A percentile compares a stretch with the other conserved stretches of the same genome.
Conservation (phyloP, 345 rosid genomes). For the Dimocarpus longan region DNA sequence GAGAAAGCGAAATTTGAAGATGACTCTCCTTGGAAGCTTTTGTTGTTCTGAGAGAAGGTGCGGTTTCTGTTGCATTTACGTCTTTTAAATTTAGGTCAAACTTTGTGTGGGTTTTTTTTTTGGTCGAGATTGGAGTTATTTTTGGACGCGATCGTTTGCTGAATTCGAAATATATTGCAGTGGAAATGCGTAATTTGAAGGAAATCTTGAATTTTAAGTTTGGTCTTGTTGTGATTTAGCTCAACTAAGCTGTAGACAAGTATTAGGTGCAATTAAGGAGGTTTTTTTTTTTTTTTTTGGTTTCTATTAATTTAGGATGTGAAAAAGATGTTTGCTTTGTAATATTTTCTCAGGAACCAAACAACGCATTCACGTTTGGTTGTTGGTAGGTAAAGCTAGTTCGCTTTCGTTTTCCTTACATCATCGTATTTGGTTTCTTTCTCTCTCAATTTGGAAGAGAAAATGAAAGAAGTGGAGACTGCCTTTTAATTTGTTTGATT, state of each 20-base stretch:
- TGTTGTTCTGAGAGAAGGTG: conserved; percentile 29
- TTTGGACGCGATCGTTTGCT: conserved; percentile 29
- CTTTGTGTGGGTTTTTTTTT: not conserved
- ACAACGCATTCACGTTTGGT: conserved; percentile 36
- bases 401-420: conserved; percentile 26
- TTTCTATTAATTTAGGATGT: not conserved
- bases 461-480: not conserved
- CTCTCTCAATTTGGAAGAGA: not conserved
- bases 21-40: conserved; percentile 2
- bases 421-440: conserved; percentile 12
- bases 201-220: conserved; percentile 20
- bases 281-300: not conserved
- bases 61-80: conserved; percentile 28
- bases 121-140: not conserved
- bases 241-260: conserved; percentile 21
- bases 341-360: conserved; percentile 26
- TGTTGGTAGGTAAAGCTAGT: conserved; percentile 37
- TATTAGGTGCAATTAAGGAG: not conserved
- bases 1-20: conserved; percentile 33
- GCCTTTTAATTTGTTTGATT: not conserved
- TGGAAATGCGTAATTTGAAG: conserved; percentile 18
- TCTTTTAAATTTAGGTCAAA: conserved; percentile 20
- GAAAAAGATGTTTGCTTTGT: not conserved
- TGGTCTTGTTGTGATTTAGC: conserved; percentile 31
- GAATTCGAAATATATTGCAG: conserved; percentile 15